phyloP scores from a whole-genome alignment of 2,329 filamentous ascomycete genomes.

The Paraphaeosphaeria minitans region DNA sequence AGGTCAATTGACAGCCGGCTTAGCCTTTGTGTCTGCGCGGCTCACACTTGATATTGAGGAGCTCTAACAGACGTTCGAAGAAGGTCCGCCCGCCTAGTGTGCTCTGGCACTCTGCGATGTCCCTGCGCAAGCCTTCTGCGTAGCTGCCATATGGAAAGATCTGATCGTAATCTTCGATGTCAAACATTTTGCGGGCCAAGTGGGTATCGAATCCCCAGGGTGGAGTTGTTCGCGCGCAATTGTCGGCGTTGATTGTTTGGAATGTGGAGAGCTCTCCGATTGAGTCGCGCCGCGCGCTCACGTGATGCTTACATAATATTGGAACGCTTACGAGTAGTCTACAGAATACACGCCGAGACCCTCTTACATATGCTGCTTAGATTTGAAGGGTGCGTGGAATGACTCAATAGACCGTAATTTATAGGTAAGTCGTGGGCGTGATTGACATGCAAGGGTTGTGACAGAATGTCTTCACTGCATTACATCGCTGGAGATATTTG shows the following conservation, averaged over 20 bases:
- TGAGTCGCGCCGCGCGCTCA: conserved; percentile 7
- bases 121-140: conserved; percentile 48
- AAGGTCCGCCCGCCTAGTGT: conserved; percentile 73
- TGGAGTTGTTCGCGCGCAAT: conserved; percentile 2
- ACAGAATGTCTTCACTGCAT: background rate
- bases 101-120: conserved; percentile 70
- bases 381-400: too few relatives aligned
- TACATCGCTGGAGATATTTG: background rate
- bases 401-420: too few relatives aligned
- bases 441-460: background rate
- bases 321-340: background rate
- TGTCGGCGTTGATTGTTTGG: background rate
- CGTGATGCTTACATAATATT: conserved; percentile 13
- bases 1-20: background rate
- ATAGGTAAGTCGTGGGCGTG: background rate
- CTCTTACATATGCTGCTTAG: too few relatives aligned
- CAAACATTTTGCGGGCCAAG: conserved; percentile 56
- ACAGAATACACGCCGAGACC: too few relatives aligned
- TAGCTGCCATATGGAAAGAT: conserved; percentile 60
- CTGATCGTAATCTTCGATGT: conserved; percentile 69
- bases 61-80: conserved; percentile 75
- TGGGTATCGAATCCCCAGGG: background rate
- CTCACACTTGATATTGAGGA: conserved; percentile 73
- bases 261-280: background rate
- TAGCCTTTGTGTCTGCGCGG: conserved; percentile 7